phyloP scores from a whole-genome alignment of 192 early-diverging fungal species.

The Linnemannia zychae region DNA sequence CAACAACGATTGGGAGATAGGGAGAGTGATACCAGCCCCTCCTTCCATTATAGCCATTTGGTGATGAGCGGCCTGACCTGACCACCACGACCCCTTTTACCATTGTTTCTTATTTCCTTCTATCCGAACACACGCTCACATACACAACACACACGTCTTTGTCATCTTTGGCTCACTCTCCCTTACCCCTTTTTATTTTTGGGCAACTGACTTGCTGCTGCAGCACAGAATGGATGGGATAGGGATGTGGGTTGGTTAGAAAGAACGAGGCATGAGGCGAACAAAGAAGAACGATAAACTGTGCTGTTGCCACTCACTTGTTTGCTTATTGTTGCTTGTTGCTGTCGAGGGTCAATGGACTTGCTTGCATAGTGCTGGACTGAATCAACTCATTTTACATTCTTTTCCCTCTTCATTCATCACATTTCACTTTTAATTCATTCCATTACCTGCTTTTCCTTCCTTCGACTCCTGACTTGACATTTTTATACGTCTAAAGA shows the following conservation, averaged over 20 bases:
- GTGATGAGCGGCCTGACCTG: background rate
- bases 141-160: background rate
- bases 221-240: background rate
- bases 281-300: background rate
- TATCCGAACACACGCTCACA: background rate
- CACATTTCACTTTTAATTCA: background rate
- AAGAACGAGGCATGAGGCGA: background rate
- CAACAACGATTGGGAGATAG: background rate
- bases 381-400: background rate
- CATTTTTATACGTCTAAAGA: background rate
- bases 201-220: constrained; percentile 42
- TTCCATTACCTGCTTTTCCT: background rate
- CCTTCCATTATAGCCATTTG: too few relatives aligned
- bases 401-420: background rate
- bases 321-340: background rate
- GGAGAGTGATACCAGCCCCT: too few relatives aligned
- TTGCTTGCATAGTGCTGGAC: background rate
- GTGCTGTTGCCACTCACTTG: background rate
- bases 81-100: constrained; percentile 4
- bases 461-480: background rate
- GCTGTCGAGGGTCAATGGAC: background rate
- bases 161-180: constrained; percentile 5
- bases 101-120: background rate
- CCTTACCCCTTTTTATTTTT: constrained; percentile 36
- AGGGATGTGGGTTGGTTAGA: background rate